These are phyloP conservation scores for Chrysosporium keratinophilum DNA, from an alignment of 2,329 filamentous ascomycete species.

Conservation along the genomic window DNA sequence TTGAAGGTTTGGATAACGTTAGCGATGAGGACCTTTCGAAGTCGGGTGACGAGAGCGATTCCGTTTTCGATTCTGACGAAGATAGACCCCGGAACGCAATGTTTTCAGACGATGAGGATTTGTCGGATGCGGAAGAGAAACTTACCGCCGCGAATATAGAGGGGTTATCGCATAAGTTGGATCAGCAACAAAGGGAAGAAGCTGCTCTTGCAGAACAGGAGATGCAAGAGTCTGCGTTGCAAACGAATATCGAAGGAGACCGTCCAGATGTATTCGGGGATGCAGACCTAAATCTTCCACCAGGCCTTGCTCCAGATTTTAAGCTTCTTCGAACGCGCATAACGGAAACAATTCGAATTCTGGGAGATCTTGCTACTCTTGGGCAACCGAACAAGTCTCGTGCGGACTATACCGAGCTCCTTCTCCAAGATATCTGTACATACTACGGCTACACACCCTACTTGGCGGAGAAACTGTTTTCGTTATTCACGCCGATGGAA, in stretches of 20 bases:
- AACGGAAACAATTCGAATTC: slow-evolving; percentile 81
- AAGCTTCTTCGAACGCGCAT: slow-evolving; percentile 81
- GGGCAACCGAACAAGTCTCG: slow-evolving; percentile 70
- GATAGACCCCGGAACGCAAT: slow-evolving; percentile 54
- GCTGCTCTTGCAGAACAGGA: slow-evolving; percentile 77
- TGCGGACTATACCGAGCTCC: slow-evolving; percentile 74
- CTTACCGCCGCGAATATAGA: slow-evolving; percentile 94
- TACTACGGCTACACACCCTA: slow-evolving; percentile 96
- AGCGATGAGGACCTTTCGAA: slow-evolving; percentile 36
- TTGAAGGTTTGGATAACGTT: slow-evolving; percentile 35
- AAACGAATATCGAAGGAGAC: slow-evolving; percentile 85
- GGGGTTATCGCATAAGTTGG: slow-evolving; percentile 75
- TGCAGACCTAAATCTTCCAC: slow-evolving; percentile 45
- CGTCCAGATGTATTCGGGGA: slow-evolving; percentile 53
- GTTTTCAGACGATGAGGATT: slow-evolving; percentile 92
- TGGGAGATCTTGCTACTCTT: slow-evolving; percentile 78
- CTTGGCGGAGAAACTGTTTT: slow-evolving; percentile 91
- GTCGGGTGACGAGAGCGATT: slow-evolving; percentile 41
- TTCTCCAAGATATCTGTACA: slow-evolving; percentile 83
- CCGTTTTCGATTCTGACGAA: slow-evolving; percentile 61
- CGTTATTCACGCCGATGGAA: slow-evolving; percentile 82
- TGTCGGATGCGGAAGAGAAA: slow-evolving; percentile 77
- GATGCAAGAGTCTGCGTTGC: slow-evolving; percentile 70
- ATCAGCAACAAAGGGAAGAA: slow-evolving; percentile 64
- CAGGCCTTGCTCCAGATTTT: slow-evolving; percentile 71